Conservation (phyloP, 441 rosid species). For the Brassica hybrid region DNA sequence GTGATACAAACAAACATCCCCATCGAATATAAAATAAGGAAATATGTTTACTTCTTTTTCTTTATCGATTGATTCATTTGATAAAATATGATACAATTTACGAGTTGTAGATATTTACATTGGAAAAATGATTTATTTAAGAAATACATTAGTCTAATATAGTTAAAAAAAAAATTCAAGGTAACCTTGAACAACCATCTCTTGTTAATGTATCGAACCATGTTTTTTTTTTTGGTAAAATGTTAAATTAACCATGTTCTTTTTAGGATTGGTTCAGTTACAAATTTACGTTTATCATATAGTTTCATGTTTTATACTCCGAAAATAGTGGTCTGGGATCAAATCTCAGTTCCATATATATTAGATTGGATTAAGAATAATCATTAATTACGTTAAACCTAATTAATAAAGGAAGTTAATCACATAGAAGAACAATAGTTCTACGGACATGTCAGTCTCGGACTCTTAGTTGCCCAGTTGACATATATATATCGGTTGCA, state of each 20-base stretch:
- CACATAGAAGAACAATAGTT: neutral
- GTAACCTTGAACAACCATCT: neutral
- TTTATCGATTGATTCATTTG: neutral
- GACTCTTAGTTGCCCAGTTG: neutral
- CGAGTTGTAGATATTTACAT: neutral
- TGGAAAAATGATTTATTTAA: no score
- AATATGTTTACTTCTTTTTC: neutral
- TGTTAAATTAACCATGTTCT: neutral
- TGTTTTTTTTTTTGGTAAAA: no score
- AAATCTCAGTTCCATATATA: neutral
- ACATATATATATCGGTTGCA: neutral
- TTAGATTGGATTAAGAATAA: neutral
- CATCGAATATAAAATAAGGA: neutral
- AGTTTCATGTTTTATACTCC: neutral
- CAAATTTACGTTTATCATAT: neutral
- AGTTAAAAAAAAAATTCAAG: no score
- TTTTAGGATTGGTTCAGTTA: neutral
- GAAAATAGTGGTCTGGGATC: neutral
- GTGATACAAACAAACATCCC: neutral
- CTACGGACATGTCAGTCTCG: conserved; percentile 21
- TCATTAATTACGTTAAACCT: neutral
- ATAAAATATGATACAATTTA: neutral
- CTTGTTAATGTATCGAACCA: neutral
- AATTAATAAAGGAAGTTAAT: no score
- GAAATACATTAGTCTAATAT: no score